phyloP scores from a whole-genome alignment of 2,329 filamentous ascomycete species.

The Aureobasidium leucospermi region DNA sequence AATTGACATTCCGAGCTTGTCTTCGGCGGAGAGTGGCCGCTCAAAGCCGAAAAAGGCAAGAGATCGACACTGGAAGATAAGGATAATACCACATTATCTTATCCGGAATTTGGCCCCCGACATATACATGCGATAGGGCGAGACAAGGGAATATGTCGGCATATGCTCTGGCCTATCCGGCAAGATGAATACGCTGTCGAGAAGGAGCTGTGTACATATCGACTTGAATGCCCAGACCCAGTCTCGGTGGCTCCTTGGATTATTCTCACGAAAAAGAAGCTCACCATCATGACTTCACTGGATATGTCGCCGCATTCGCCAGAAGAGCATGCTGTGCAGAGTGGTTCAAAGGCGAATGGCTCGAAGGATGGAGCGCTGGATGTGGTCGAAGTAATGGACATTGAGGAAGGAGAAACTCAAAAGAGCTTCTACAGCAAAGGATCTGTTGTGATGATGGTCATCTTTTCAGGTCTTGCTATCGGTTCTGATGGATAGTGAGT shows the following conservation, averaged over 20 bases:
- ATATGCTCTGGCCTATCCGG: neutral
- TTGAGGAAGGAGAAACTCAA: constrained; percentile 17
- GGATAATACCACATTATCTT: no score
- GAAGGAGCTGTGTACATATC: neutral
- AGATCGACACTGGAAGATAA: no score
- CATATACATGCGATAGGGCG: no score
- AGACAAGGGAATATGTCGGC: no score
- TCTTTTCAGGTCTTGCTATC: constrained; percentile 30
- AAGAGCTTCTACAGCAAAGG: constrained; percentile 23
- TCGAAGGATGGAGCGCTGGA: neutral
- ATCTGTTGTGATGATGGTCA: constrained; percentile 28
- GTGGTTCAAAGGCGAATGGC: neutral
- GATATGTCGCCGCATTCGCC: neutral
- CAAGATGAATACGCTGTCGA: neutral
- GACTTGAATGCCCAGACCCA: no score
- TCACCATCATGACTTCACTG: neutral
- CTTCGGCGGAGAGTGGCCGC: no score
- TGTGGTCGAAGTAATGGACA: constrained; percentile 14
- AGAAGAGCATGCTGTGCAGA: neutral
- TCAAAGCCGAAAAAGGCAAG: no score
- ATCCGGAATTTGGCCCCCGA: no score
- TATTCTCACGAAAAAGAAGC: neutral
- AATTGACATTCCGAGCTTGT: no score
- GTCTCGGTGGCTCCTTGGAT: neutral
- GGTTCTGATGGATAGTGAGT: constrained; percentile 28